These are phyloP conservation scores for Castanea mollissima DNA, from an alignment of 306 rosid genomes.

Conservation along the genomic window DNA sequence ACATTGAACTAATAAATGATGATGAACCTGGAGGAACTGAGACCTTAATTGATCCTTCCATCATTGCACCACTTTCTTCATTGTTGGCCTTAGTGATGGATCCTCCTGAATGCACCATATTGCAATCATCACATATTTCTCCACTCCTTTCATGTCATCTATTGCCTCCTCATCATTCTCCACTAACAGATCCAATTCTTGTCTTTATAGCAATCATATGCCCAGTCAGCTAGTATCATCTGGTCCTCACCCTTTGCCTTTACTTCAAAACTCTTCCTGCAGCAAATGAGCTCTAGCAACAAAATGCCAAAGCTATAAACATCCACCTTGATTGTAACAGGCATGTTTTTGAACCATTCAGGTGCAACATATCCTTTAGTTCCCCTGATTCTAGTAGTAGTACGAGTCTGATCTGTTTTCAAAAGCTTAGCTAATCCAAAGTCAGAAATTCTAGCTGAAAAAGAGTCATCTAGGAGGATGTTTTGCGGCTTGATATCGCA, in stretches of 20 bases:
- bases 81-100: conserved; percentile 36
- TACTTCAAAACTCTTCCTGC: conserved; percentile 30
- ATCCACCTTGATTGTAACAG: conserved; percentile 40
- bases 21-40: conserved; percentile 24
- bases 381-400: conserved; percentile 16
- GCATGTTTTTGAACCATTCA: conserved; percentile 31
- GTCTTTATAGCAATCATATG: conserved; percentile 28
- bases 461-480: conserved; percentile 38
- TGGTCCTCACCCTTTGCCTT: neutral
- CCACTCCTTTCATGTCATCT: conserved; percentile 18
- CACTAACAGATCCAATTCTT: conserved; percentile 6
- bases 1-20: conserved; percentile 17
- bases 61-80: conserved; percentile 37
- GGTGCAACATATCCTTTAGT: conserved; percentile 39
- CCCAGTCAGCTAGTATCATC: conserved; percentile 40
- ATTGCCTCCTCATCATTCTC: conserved; percentile 12
- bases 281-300: conserved; percentile 33
- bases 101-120: conserved; percentile 47
- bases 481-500: conserved; percentile 43
- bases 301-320: conserved; percentile 42
- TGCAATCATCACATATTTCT: conserved; percentile 34
- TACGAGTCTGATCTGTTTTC: conserved; percentile 21
- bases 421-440: conserved; percentile 37
- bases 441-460: conserved; percentile 27
- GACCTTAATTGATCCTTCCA: conserved; percentile 33